These are phyloP conservation scores for Colletotrichum sp. DNA, from an alignment of 2,329 filamentous ascomycete species.

Conservation along the genomic window DNA sequence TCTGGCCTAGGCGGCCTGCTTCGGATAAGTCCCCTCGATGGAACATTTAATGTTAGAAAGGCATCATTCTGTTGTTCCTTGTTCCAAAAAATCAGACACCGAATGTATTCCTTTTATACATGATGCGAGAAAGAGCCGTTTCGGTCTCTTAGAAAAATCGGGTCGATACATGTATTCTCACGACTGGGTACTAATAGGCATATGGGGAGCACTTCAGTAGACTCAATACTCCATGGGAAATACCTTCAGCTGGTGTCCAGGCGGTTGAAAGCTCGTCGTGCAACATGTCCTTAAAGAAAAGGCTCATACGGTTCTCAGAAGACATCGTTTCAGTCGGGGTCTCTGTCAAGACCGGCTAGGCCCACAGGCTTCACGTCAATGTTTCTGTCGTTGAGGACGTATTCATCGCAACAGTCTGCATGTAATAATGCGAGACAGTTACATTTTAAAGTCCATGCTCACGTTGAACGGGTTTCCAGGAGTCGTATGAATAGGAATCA, in stretches of 20 bases:
- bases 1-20: rapidly evolving
- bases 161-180: neutral
- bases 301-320: rapidly evolving
- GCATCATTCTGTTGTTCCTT: neutral
- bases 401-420: neutral
- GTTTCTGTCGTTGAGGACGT: neutral
- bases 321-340: neutral
- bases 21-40: rapidly evolving
- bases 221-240: neutral
- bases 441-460: rapidly evolving
- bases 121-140: neutral
- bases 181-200: neutral
- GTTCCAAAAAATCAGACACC: rapidly evolving
- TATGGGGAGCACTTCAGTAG: neutral
- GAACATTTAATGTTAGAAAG: neutral
- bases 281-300: too few species aligned
- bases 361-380: neutral
- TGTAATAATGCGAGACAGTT: rapidly evolving
- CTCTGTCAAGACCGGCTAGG: neutral
- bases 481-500: rapidly evolving
- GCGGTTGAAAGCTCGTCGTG: too few species aligned
- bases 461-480: rapidly evolving
- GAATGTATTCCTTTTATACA: neutral
- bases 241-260: neutral
- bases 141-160: rapidly evolving